A percentile compares a stretch with the other conserved stretches of the same genome.
Evolutionary conservation across 1,284 basidiomycete species (phyloP).

Genomic region (Porogramme epimiltina): DNA sequence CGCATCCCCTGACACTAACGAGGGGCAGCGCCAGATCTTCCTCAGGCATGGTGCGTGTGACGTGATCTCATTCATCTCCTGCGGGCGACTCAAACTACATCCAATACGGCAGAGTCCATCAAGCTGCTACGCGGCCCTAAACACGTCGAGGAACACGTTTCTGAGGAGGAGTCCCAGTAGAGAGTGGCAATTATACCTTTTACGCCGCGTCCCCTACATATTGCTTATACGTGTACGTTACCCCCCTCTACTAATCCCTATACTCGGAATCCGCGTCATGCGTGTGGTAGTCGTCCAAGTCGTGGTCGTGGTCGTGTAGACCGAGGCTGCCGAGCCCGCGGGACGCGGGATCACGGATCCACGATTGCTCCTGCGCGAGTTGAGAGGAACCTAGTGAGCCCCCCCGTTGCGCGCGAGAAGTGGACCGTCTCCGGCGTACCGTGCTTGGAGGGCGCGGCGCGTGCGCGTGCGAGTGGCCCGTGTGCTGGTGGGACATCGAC

Average conservation of each 20-base stretch:
- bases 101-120: no score
- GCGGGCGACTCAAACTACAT: no score
- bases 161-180: no score
- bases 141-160: neutral
- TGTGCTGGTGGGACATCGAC: constrained; percentile 15
- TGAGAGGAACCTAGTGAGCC: constrained; percentile 10
- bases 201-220: neutral
- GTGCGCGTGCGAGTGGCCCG: constrained; percentile 7
- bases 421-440: constrained; percentile 22
- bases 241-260: constrained; percentile 17
- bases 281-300: constrained; percentile 18
- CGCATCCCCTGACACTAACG: constrained; percentile 62
- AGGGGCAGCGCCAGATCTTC: constrained; percentile 79
- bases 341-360: constrained; percentile 19
- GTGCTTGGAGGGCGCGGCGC: constrained; percentile 17
- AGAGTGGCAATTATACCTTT: no score
- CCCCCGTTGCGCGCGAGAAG: constrained; percentile 11
- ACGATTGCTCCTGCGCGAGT: constrained; percentile 15
- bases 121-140: neutral
- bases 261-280: constrained; percentile 23
- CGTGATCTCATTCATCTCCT: no score
- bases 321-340: constrained; percentile 11
- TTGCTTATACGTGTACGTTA: constrained; percentile 9
- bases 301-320: constrained; percentile 17
- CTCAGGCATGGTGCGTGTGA: constrained; percentile 63